Evolutionary conservation across 495 filamentous ascomycete species (phyloP).

Genomic region (Baudoinia panamericana): DNA sequence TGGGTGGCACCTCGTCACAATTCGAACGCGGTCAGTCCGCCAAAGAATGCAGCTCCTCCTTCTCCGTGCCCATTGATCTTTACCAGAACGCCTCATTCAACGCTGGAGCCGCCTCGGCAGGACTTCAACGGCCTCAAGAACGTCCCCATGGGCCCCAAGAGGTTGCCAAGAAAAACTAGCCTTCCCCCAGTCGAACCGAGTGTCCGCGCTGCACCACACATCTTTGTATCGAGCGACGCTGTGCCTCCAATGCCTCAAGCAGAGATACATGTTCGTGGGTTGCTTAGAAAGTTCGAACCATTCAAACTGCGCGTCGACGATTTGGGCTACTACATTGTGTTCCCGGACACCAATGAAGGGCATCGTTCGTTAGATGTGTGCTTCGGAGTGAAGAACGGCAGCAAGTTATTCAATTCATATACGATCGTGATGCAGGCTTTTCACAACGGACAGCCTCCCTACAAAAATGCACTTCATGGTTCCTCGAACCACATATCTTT

Average conservation of each 20-base stretch:
- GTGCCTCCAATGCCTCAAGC: slow-evolving; percentile 3
- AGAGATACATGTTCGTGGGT: background rate
- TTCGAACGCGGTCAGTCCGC: too few relatives aligned
- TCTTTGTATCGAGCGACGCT: slow-evolving; percentile 8
- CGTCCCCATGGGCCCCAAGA: slow-evolving; percentile 13
- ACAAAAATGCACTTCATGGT: too few relatives aligned
- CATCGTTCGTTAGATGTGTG: background rate
- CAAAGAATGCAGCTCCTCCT: too few relatives aligned
- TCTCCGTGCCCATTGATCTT: too few relatives aligned
- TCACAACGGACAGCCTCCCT: background rate
- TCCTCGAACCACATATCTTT: too few relatives aligned
- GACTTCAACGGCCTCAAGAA: slow-evolving; percentile 9
- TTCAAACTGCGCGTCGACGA: slow-evolving; percentile 19
- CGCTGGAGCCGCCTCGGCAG: background rate
- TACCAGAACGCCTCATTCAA: too few relatives aligned
- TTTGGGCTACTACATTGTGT: slow-evolving; percentile 16
- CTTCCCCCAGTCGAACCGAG: background rate
- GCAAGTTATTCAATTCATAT: background rate
- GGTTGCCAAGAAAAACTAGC: too few relatives aligned
- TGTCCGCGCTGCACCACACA: slow-evolving; percentile 5
- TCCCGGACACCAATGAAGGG: slow-evolving; percentile 5
- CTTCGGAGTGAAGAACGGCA: background rate
- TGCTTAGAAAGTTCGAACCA: background rate
- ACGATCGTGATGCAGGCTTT: background rate
- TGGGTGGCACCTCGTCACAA: too few relatives aligned